phyloP scores from a whole-genome alignment of 2,329 filamentous ascomycete genomes.

The Cladosporium velox region DNA sequence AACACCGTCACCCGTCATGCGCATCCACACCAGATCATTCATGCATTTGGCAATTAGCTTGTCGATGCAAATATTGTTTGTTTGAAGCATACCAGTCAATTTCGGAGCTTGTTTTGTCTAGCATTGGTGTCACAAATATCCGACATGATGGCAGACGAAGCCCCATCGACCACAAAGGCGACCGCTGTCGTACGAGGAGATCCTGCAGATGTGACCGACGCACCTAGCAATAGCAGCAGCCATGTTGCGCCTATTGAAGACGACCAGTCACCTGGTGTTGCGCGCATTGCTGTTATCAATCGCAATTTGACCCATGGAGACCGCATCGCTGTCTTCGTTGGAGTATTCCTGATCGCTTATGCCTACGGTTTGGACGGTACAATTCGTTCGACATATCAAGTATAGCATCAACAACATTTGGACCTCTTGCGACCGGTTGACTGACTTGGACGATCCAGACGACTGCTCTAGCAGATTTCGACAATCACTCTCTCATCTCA shows the following conservation, averaged over 20 bases:
- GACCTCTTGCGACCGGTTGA: not conserved
- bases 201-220: not conserved
- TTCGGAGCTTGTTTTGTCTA: not conserved
- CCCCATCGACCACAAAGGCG: not conserved
- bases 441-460: constrained; percentile 39
- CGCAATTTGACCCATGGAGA: constrained; percentile 55
- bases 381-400: constrained; percentile 57
- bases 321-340: constrained; percentile 59
- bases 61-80: not conserved
- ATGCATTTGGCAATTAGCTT: not conserved
- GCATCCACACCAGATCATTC: not conserved
- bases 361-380: constrained; percentile 63
- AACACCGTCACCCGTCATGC: not conserved
- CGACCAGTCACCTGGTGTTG: constrained; percentile 51
- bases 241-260: not conserved
- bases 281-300: constrained; percentile 60
- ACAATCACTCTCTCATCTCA: constrained; percentile 57
- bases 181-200: not conserved
- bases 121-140: not conserved
- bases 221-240: not conserved
- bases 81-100: no score
- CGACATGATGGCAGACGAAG: not conserved
- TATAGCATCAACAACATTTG: constrained; percentile 21
- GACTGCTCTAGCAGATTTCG: constrained; percentile 55
- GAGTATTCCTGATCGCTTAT: constrained; percentile 65